Percentiles rank a stretch among this genome's conserved stretches.
These are phyloP conservation scores for Eragrostis tef DNA, from an alignment of 202 grass and related monocot genomes.

Conservation along the genomic window DNA sequence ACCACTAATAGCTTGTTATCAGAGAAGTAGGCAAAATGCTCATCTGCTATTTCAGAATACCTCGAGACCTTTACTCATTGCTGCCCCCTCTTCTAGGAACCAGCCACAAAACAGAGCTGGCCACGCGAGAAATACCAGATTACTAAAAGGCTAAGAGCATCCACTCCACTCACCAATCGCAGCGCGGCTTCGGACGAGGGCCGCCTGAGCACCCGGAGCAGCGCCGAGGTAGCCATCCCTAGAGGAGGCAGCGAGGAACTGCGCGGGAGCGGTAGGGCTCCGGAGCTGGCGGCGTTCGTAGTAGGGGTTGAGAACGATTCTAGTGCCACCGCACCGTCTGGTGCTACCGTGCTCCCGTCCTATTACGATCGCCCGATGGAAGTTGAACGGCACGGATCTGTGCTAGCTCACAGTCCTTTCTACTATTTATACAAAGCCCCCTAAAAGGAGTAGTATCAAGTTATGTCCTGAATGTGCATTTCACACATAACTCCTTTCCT, in stretches of 20 bases:
- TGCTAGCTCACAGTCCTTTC: no score
- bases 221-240: constrained; percentile 60
- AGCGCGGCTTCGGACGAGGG: constrained; percentile 48
- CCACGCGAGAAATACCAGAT: background rate
- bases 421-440: no score
- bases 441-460: no score
- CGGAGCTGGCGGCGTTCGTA: constrained; percentile 19
- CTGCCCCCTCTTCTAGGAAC: background rate
- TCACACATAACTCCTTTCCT: no score
- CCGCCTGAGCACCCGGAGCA: constrained; percentile 63
- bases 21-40: background rate
- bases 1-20: background rate
- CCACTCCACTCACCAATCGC: constrained; percentile 45
- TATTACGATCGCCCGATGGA: no score
- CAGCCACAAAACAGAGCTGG: background rate
- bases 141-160: background rate
- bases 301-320: no score
- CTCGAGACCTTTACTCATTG: background rate
- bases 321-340: no score
- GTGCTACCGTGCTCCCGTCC: no score
- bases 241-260: background rate
- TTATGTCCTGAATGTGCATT: no score
- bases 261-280: background rate
- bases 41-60: constrained; percentile 16
- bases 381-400: no score